phyloP scores from a whole-genome alignment of 2,329 filamentous ascomycete genomes.

The Botrytis pseudocinerea region DNA sequence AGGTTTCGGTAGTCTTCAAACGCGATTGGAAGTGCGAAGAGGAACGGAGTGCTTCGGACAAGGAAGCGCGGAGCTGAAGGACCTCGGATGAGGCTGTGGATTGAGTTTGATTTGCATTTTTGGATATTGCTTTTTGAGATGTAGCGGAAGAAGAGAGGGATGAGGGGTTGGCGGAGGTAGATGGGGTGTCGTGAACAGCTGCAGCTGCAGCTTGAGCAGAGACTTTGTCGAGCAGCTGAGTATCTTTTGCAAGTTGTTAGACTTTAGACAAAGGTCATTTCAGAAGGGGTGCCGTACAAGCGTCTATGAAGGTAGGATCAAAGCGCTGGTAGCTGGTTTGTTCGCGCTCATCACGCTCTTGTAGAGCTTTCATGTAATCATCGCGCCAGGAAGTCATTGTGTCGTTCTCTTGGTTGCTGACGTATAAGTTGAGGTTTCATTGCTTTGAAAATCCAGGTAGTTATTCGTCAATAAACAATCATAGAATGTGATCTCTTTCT shows the following conservation, averaged over 20 bases:
- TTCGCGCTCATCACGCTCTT: slow-evolving; percentile 69
- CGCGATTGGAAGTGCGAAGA: slow-evolving; percentile 67
- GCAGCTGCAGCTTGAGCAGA: slow-evolving; percentile 62
- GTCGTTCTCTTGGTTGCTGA: slow-evolving; percentile 21
- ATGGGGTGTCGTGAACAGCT: slow-evolving; percentile 40
- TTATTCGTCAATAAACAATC: neutral
- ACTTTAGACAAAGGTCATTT: neutral
- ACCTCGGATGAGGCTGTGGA: slow-evolving; percentile 38
- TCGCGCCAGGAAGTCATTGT: slow-evolving; percentile 62
- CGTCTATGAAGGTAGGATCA: slow-evolving; percentile 69
- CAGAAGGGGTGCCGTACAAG: slow-evolving; percentile 59
- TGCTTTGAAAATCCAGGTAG: slow-evolving; percentile 13
- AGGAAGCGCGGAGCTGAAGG: slow-evolving; percentile 63
- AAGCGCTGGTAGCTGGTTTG: slow-evolving; percentile 58
- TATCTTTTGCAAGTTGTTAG: slow-evolving; percentile 50
- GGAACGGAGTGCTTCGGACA: slow-evolving; percentile 74
- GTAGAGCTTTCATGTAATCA: slow-evolving; percentile 75
- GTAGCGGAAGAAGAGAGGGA: slow-evolving; percentile 37
- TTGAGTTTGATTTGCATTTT: slow-evolving; percentile 36
- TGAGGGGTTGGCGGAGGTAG: slow-evolving; percentile 26
- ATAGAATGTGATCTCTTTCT: neutral
- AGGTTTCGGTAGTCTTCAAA: slow-evolving; percentile 61
- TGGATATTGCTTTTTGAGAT: slow-evolving; percentile 41
- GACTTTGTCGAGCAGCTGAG: slow-evolving; percentile 66
- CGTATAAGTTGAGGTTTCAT: slow-evolving; percentile 20